Base-by-base conservation (phyloP, 1,139 yeast species). In the Candida sanyaensis region DNA sequence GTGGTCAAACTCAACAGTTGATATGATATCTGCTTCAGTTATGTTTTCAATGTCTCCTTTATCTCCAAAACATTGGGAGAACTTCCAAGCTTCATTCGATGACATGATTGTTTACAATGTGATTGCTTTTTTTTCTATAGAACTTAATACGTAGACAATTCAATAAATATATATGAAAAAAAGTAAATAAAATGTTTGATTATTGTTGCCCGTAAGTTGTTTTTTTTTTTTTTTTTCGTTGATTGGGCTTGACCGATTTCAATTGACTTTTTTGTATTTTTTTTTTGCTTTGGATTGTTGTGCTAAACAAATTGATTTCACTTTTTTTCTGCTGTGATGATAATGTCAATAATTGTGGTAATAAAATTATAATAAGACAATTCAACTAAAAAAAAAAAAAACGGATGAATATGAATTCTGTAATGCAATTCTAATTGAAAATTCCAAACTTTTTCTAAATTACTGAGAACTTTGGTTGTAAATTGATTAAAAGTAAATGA, bases 11-110 rank as follows among this genome's bases (percentile, higher is more conserved):
- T 95, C 98, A 38, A 95, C 98, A 2, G 99, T 90, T 27, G 97
- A 88, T 53, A 95, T 93, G 62, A 95, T 92, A 68, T 95, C 99
- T 7, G 98, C 97, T 66, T 93, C 99, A 4, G 98, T 93, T 61
- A 92, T 89, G 63, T 86, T 88, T 58, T 93, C 98, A 54, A 92
- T 88, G 65, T 93, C 99, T 41, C 97, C 96, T 68, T 95, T 93
- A 69, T 93, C 99, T 55, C 99, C 99, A 75, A 93, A 93, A 68
- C 99, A 93, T 70, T 86, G 93, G 57, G 91, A 84, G 64, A 88
- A 86, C 65, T 85, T 86, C 86, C 86, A 81, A 41, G 70, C 63
- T 51, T 73, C 77, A 47, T 66, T 71, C 55, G 43, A 40, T 27
- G 58, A 47, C 58, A 55, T 55, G 28, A 13, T 44, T 37, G 30